Conservation (phyloP, 306 rosid species). For the Lathyrus sativus region DNA sequence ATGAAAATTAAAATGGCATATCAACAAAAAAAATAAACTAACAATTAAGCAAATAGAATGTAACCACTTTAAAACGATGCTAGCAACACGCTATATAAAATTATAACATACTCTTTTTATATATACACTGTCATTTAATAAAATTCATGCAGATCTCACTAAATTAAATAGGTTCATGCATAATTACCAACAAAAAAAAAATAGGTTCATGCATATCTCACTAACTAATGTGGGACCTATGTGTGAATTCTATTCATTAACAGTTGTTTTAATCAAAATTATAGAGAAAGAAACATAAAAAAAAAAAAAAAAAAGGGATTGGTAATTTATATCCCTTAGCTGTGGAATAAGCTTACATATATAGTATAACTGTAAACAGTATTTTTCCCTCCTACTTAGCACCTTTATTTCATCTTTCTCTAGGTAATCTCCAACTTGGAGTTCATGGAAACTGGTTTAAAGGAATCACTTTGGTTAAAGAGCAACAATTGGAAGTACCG, state of each 20-base stretch:
- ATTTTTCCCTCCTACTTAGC: not conserved
- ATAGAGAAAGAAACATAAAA: not conserved
- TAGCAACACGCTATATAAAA: not conserved
- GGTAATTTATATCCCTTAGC: not conserved
- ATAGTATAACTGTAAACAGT: not conserved
- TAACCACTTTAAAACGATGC: not conserved
- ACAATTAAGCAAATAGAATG: not conserved
- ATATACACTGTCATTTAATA: not conserved
- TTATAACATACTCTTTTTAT: not conserved
- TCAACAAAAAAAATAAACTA: not conserved
- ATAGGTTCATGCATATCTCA: not conserved
- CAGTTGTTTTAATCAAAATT: not conserved
- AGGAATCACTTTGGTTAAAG: not conserved
- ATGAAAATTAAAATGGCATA: not conserved
- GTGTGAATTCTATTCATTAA: not conserved
- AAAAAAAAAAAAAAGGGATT: not conserved
- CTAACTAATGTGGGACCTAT: not conserved
- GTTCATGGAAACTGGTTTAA: not conserved
- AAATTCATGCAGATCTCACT: not conserved
- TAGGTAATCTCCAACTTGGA: conserved; percentile 16
- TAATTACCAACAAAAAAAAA: no score
- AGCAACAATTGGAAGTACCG: not conserved
- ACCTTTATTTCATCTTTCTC: not conserved
- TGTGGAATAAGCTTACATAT: conserved; percentile 5
- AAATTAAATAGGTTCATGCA: not conserved